Conservation (phyloP, 169 alveolate genomes). For the Plasmodium sp. region DNA sequence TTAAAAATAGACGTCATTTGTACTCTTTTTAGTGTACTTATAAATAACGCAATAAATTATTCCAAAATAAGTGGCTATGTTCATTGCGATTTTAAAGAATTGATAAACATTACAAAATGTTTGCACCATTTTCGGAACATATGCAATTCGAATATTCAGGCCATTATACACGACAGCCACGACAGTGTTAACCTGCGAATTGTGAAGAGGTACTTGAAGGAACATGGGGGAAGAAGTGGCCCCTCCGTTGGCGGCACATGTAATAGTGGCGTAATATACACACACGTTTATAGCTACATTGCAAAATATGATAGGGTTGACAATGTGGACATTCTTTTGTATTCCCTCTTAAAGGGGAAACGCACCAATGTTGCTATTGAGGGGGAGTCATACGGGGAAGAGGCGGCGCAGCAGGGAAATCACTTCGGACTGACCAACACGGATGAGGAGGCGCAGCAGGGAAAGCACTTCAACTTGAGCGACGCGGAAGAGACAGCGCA, state of each 20-base stretch:
- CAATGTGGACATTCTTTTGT: constrained; percentile 40
- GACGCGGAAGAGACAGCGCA: not conserved
- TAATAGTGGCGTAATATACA: not conserved
- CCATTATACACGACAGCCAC: constrained; percentile 13
- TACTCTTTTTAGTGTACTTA: constrained; percentile 18
- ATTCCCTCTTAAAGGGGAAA: constrained; percentile 33
- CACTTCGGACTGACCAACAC: too few species aligned
- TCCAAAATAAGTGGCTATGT: constrained; percentile 51
- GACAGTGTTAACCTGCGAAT: not conserved
- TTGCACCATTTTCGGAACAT: constrained; percentile 42
- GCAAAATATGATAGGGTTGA: constrained; percentile 9
- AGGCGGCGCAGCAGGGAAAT: too few species aligned
- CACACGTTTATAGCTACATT: constrained; percentile 33
- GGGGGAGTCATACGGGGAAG: not conserved
- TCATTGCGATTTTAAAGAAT: constrained; percentile 42
- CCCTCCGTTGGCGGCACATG: not conserved
- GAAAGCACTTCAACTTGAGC: too few species aligned
- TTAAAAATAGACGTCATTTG: constrained; percentile 24
- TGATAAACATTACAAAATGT: constrained; percentile 37
- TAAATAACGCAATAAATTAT: constrained; percentile 41
- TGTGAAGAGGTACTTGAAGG: constrained; percentile 41
- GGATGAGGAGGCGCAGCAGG: not conserved
- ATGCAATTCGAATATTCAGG: constrained; percentile 44
- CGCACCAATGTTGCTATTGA: not conserved
- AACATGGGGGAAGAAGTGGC: not conserved